A percentile compares a stretch with the other conserved stretches of the same genome.
Evolutionary conservation across 75 land plant genomes (phyloP).

Genomic region (Larix kaempferi): DNA sequence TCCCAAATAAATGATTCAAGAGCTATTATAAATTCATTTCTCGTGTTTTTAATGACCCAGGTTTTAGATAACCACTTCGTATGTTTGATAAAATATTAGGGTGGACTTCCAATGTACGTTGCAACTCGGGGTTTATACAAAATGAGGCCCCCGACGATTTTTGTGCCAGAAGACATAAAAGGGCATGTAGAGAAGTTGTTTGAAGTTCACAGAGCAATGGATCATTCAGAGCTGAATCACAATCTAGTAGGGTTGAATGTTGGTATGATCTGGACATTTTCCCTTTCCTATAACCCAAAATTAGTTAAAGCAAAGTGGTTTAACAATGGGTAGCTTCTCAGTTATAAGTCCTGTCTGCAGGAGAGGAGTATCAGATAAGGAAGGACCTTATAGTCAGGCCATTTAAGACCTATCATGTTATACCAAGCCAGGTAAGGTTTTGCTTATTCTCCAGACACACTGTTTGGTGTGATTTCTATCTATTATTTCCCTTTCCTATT

Average conservation of each 20-base stretch:
- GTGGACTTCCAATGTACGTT: constrained; percentile 95
- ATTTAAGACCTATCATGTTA: constrained; percentile 87
- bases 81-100: constrained; percentile 36
- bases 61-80: neutral
- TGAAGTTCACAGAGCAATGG: constrained; percentile 79
- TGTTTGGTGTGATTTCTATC: neutral
- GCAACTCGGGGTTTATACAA: constrained; percentile 90
- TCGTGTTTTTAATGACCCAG: neutral
- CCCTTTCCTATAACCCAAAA: neutral
- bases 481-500: neutral
- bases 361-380: constrained; percentile 76
- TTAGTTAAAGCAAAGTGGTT: neutral
- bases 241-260: constrained; percentile 79
- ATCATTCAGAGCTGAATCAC: constrained; percentile 74
- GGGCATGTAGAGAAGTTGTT: constrained; percentile 74
- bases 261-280: constrained; percentile 42
- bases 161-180: constrained; percentile 67
- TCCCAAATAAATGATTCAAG: neutral
- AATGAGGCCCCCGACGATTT: constrained; percentile 86
- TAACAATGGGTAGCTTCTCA: neutral
- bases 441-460: neutral
- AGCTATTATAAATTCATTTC: neutral
- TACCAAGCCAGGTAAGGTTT: constrained; percentile 79
- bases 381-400: constrained; percentile 72
- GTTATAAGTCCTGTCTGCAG: constrained; percentile 27